Conservation (phyloP, 2,329 filamentous ascomycete genomes). For the Colletotrichum costaricense region DNA sequence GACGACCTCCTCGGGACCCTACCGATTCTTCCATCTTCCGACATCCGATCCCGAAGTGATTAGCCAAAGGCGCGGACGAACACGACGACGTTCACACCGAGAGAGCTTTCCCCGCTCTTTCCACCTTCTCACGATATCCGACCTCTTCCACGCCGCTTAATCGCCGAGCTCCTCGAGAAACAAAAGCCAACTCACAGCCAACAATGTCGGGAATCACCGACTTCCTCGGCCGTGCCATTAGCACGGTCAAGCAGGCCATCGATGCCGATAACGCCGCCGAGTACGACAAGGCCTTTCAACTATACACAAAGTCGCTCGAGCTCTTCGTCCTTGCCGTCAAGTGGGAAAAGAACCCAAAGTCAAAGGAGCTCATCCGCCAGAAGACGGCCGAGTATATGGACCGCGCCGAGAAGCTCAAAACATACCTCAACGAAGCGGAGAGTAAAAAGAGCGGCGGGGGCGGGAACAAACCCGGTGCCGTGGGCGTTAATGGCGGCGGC, state of each 20-base stretch:
- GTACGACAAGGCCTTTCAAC: slow-evolving; percentile 96
- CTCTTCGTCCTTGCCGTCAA: slow-evolving; percentile 99
- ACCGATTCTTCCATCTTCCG: slow-evolving; percentile 7
- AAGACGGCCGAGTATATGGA: slow-evolving; percentile 99
- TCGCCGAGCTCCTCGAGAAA: background rate
- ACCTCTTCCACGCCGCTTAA: background rate
- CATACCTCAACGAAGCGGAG: slow-evolving; percentile 83
- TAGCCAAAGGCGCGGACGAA: background rate
- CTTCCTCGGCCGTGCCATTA: slow-evolving; percentile 96
- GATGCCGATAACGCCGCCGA: slow-evolving; percentile 94
- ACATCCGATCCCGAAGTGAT: background rate
- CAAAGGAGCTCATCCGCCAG: slow-evolving; percentile 95
- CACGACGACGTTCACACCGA: slow-evolving; percentile 8
- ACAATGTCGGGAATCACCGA: slow-evolving; percentile 89
- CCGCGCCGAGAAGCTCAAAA: slow-evolving; percentile 96
- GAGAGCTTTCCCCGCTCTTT: slow-evolving; percentile 32
- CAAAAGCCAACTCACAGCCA: background rate
- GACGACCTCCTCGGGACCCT: slow-evolving; percentile 18
- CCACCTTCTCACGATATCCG: slow-evolving; percentile 12
- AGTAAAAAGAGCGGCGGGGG: slow-evolving; percentile 78
- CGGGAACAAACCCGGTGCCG: slow-evolving; percentile 69
- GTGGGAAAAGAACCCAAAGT: slow-evolving; percentile 99
- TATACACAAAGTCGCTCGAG: slow-evolving; percentile 95
- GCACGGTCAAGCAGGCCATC: slow-evolving; percentile 97
- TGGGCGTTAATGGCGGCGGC: slow-evolving; percentile 73